Conservation (phyloP, 2,329 filamentous ascomycete genomes). For the Fusarium solani-melongenae region DNA sequence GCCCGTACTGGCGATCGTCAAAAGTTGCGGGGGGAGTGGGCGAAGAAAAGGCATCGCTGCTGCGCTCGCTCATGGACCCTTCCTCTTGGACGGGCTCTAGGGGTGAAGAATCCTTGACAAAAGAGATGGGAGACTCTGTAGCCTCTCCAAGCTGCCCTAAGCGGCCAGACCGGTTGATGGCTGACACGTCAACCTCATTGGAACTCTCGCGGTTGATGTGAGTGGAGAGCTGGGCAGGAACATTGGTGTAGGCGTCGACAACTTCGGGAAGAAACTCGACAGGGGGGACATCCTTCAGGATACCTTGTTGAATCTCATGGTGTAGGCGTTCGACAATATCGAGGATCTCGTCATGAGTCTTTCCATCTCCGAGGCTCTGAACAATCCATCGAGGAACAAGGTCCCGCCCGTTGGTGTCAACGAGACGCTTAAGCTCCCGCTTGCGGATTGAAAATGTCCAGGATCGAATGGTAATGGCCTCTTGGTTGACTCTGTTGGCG, state of each 20-base stretch:
- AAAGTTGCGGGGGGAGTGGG: constrained; percentile 24
- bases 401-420: constrained; percentile 44
- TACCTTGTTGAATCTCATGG: constrained; percentile 55
- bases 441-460: constrained; percentile 74
- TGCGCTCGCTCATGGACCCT: constrained; percentile 19
- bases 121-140: constrained; percentile 29
- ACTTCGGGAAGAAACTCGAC: constrained; percentile 70
- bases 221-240: constrained; percentile 30
- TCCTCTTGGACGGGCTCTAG: constrained; percentile 42
- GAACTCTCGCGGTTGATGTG: constrained; percentile 12
- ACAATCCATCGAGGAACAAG: constrained; percentile 57
- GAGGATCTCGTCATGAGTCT: constrained; percentile 59
- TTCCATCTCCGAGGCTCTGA: constrained; percentile 57
- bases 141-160: constrained; percentile 28
- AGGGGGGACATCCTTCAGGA: constrained; percentile 62
- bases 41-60: constrained; percentile 22
- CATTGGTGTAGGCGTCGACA: constrained; percentile 48
- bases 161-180: constrained; percentile 9
- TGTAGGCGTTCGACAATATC: constrained; percentile 59
- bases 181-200: constrained; percentile 23
- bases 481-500: constrained; percentile 40
- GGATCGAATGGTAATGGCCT: constrained; percentile 48
- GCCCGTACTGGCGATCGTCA: constrained; percentile 11
- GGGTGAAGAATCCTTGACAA: constrained; percentile 41
- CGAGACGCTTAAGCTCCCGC: constrained; percentile 69